A percentile compares a stretch with the other conserved stretches of the same genome.
phyloP scores from a whole-genome alignment of 805 yeast genomes.

The Saccharomycopsis selenospora region DNA sequence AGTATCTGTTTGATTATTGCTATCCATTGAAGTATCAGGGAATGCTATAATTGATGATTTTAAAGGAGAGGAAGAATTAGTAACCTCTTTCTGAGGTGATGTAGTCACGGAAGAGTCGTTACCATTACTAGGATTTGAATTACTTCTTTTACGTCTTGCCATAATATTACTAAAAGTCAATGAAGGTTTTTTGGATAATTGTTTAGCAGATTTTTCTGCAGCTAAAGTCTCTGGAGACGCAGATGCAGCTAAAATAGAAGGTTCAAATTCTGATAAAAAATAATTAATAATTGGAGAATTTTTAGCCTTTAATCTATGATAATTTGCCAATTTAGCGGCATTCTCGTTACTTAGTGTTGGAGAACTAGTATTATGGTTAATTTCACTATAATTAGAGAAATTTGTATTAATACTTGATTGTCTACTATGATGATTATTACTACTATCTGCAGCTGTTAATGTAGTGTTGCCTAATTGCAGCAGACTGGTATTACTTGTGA shows the following conservation, averaged over 20 bases:
- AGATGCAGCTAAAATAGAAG: neutral
- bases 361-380: neutral
- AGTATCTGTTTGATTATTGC: no score
- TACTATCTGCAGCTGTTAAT: neutral
- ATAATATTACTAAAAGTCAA: neutral
- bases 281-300: constrained; percentile 17
- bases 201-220: neutral
- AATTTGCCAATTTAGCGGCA: constrained; percentile 8
- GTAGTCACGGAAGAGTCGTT: neutral
- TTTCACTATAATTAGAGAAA: neutral
- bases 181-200: constrained; percentile 2
- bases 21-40: neutral
- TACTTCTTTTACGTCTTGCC: constrained; percentile 6
- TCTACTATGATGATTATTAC: neutral
- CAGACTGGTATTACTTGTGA: constrained; percentile 7
- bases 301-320: constrained; percentile 10
- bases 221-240: neutral
- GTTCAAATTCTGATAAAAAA: constrained; percentile 19
- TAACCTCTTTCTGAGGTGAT: neutral
- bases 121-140: neutral
- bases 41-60: neutral
- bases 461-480: neutral
- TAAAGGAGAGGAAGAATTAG: neutral
- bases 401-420: constrained; percentile 4
- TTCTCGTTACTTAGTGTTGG: neutral